Conservation (phyloP, 208 protist genomes). For the Borovskyia barvae region DNA sequence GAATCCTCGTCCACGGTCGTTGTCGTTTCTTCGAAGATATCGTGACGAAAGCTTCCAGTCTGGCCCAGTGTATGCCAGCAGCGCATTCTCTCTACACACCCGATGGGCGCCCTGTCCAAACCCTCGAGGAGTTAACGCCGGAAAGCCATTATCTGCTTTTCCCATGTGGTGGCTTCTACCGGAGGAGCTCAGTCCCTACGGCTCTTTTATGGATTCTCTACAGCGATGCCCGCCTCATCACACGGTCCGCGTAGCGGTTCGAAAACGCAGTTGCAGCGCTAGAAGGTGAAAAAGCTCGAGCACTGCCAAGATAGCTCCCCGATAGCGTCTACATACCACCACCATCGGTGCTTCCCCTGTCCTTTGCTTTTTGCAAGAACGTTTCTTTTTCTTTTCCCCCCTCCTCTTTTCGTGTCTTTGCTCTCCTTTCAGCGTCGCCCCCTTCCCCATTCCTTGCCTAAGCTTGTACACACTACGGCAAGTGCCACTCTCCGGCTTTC, state of each 20-base stretch:
- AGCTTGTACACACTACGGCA: too few relatives aligned
- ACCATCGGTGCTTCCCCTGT: not conserved
- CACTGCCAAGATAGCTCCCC: too few relatives aligned
- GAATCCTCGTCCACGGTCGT: slow-evolving; percentile 17
- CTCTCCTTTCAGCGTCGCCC: not conserved
- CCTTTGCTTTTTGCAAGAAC: not conserved
- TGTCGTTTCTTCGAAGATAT: slow-evolving; percentile 23
- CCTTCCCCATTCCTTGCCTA: too few relatives aligned
- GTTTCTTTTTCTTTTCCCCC: not conserved
- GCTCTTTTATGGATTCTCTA: slow-evolving; percentile 27
- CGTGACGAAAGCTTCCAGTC: slow-evolving; percentile 13
- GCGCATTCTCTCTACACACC: slow-evolving; percentile 20
- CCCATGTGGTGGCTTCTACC: slow-evolving; percentile 22
- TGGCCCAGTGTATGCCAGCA: slow-evolving; percentile 10
- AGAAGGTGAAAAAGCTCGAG: too few relatives aligned
- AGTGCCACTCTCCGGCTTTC: too few relatives aligned
- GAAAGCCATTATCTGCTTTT: slow-evolving; percentile 27
- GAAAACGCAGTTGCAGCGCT: too few relatives aligned
- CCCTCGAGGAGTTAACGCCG: slow-evolving; percentile 1
- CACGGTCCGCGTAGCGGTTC: slow-evolving; percentile 4
- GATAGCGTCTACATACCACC: too few relatives aligned
- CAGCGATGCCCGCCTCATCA: slow-evolving; percentile 6
- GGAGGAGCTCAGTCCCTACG: slow-evolving; percentile 10
- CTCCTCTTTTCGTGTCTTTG: not conserved
- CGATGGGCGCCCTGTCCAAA: slow-evolving; percentile 7